A percentile compares a stretch with the other conserved stretches of the same genome.
These are phyloP conservation scores for Rhododendron ovatum DNA, from an alignment of 148 eudicot genomes.

Conservation along the genomic window DNA sequence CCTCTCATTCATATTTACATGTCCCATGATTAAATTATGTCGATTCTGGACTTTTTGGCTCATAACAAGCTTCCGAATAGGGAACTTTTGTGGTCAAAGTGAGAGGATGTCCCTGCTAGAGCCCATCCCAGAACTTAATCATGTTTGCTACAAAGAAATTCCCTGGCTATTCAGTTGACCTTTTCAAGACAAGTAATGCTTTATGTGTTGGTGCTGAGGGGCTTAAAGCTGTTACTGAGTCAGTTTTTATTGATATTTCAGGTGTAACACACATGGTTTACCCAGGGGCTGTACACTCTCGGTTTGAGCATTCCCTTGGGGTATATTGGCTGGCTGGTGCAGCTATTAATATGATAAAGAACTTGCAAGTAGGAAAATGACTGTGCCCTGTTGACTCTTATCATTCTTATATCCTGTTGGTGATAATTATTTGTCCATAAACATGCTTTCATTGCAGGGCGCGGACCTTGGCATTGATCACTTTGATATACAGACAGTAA, in stretches of 20 bases:
- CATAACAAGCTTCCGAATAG: neutral
- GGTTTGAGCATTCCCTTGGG: conserved; percentile 74
- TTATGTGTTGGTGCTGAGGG: neutral
- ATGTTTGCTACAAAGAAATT: neutral
- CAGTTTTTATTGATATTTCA: conserved; percentile 15
- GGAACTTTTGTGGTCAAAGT: neutral
- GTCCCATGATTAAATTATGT: neutral
- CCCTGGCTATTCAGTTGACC: neutral
- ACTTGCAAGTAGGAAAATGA: conserved; percentile 35
- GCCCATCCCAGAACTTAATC: neutral
- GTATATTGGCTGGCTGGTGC: conserved; percentile 59
- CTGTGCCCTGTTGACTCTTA: conserved; percentile 1
- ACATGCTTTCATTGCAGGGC: conserved; percentile 34
- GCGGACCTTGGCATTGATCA: conserved; percentile 56
- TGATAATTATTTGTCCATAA: conserved; percentile 2
- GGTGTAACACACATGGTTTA: conserved; percentile 54
- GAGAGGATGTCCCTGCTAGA: neutral
- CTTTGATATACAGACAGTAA: conserved; percentile 52
- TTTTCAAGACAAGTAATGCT: neutral
- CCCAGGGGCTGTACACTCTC: conserved; percentile 71
- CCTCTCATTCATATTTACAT: neutral
- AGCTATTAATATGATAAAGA: conserved; percentile 36
- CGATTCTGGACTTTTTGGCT: neutral
- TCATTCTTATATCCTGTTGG: conserved; percentile 6
- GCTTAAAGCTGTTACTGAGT: conserved; percentile 6